These are phyloP conservation scores for Didymella sp. DNA, from an alignment of 2,329 filamentous ascomycete genomes.

Conservation along the genomic window DNA sequence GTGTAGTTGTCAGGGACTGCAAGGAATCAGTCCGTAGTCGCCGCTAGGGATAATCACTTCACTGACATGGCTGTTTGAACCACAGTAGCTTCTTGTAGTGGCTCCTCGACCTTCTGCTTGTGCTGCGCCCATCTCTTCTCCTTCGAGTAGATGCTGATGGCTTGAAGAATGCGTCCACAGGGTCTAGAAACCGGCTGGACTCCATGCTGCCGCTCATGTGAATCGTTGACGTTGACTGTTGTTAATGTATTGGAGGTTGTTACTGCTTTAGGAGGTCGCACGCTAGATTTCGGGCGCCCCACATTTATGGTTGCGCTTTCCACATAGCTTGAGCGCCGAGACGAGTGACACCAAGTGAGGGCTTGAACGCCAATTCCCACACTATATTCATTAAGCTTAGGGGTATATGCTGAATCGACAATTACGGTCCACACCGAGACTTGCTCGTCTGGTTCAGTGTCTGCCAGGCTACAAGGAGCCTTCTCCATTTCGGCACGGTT, in stretches of 20 bases:
- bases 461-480: conserved; percentile 66
- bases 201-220: conserved; percentile 17
- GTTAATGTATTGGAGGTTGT: neutral
- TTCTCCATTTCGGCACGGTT: conserved; percentile 56
- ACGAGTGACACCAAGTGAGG: neutral
- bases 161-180: conserved; percentile 21
- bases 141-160: conserved; percentile 40
- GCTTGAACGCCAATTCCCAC: neutral
- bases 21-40: conserved; percentile 9
- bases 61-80: conserved; percentile 92
- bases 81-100: conserved; percentile 96
- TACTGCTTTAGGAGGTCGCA: neutral
- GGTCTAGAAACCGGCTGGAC: conserved; percentile 22
- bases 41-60: neutral
- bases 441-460: conserved; percentile 52
- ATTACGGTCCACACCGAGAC: conserved; percentile 12
- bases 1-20: conserved; percentile 98
- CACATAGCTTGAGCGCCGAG: neutral
- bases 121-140: conserved; percentile 63
- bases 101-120: conserved; percentile 72
- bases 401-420: conserved; percentile 5
- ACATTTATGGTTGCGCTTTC: neutral
- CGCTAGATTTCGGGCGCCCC: conserved; percentile 8
- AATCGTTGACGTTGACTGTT: neutral
- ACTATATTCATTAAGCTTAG: conserved; percentile 3